phyloP scores from a whole-genome alignment of 805 yeast species.

The Starmerella stigmatis region DNA sequence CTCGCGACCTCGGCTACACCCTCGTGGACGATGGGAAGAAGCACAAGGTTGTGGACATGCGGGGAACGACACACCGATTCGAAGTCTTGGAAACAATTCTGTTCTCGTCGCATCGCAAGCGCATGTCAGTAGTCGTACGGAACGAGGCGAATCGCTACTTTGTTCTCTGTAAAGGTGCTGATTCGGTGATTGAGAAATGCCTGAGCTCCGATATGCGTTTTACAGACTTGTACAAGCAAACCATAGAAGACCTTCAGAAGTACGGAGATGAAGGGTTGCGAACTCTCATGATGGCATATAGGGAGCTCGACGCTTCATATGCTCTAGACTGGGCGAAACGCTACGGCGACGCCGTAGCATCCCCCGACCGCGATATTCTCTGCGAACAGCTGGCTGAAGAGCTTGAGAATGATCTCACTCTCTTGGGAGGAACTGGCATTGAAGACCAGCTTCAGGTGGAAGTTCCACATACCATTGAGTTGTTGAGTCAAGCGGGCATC shows the following conservation, averaged over 20 bases:
- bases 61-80: constrained; percentile 39
- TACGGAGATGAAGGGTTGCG: constrained; percentile 71
- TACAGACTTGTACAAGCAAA: constrained; percentile 35
- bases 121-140: constrained; percentile 65
- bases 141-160: constrained; percentile 36
- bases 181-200: constrained; percentile 51
- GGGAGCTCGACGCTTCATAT: constrained; percentile 37
- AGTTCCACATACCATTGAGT: constrained; percentile 62
- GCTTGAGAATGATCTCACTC: constrained; percentile 45
- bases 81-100: constrained; percentile 48
- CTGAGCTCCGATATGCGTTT: constrained; percentile 31
- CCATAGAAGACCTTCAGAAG: constrained; percentile 54
- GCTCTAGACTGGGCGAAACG: constrained; percentile 48
- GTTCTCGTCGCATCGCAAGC: constrained; percentile 60
- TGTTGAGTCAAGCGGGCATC: constrained; percentile 60
- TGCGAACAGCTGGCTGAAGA: constrained; percentile 48
- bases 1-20: constrained; percentile 61
- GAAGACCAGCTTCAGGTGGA: constrained; percentile 72
- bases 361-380: constrained; percentile 48
- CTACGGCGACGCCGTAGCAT: constrained; percentile 41
- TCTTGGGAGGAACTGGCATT: constrained; percentile 73
- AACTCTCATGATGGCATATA: constrained; percentile 60
- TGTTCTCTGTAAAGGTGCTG: constrained; percentile 64
- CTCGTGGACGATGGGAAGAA: constrained; percentile 46
- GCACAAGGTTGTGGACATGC: constrained; percentile 36